These are phyloP conservation scores for Penicillium italicum DNA, from an alignment of 2,329 filamentous ascomycete species.

Conservation along the genomic window DNA sequence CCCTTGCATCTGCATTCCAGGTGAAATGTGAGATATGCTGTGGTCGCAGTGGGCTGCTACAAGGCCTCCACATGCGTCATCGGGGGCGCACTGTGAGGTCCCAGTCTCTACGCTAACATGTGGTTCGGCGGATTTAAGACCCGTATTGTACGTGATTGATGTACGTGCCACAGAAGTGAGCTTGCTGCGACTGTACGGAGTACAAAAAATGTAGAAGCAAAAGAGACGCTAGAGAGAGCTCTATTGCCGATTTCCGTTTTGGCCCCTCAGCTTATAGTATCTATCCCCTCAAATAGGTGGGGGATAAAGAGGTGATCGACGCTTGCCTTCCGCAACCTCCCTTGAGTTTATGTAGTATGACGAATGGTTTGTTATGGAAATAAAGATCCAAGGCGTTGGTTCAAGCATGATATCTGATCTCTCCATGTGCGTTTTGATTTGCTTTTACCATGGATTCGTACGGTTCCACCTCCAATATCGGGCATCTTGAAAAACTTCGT, in stretches of 20 bases:
- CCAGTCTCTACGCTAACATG: slow-evolving; percentile 4
- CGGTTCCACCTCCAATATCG: background rate
- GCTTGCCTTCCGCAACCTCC: background rate
- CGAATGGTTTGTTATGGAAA: slow-evolving; percentile 16
- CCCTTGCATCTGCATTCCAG: slow-evolving; percentile 24
- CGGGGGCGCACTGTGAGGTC: slow-evolving; percentile 10
- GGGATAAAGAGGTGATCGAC: background rate
- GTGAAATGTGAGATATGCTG: slow-evolving; percentile 3
- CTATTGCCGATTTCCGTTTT: background rate
- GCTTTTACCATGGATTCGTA: background rate
- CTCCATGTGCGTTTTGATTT: background rate
- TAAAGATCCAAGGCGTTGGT: slow-evolving; percentile 7
- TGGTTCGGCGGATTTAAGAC: slow-evolving; percentile 18
- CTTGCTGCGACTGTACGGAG: background rate
- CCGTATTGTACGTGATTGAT: background rate
- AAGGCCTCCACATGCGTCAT: slow-evolving; percentile 23
- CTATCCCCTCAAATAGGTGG: background rate
- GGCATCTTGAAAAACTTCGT: background rate
- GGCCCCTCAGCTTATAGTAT: background rate
- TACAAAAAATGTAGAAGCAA: background rate
- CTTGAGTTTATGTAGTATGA: background rate
- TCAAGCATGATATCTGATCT: background rate
- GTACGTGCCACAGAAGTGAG: slow-evolving; percentile 8
- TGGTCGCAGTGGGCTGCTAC: slow-evolving; percentile 2
- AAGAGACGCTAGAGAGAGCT: background rate